These are phyloP conservation scores for Aspergillus brunneoviolaceus DNA, from an alignment of 2,329 filamentous ascomycete genomes.

Conservation along the genomic window DNA sequence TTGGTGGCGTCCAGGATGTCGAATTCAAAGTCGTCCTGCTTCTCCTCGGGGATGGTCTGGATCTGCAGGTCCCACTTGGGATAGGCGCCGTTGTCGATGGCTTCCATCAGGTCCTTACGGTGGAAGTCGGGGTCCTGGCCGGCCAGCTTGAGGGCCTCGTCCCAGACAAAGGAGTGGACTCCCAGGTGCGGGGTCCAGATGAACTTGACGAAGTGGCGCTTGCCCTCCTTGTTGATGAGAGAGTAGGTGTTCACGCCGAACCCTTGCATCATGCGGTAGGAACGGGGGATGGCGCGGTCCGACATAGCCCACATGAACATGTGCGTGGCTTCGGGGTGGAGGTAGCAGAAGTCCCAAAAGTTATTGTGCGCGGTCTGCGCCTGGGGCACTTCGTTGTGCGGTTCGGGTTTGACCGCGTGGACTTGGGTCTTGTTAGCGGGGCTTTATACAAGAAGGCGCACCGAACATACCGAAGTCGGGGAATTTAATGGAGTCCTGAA, in stretches of 20 bases:
- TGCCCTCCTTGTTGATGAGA: conserved; percentile 32
- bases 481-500: conserved; percentile 42
- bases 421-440: conserved; percentile 15
- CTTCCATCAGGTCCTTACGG: conserved; percentile 71
- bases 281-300: conserved; percentile 35
- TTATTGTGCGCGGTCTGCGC: conserved; percentile 52
- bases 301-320: conserved; percentile 35
- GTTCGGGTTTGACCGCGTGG: conserved; percentile 41
- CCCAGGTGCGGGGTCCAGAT: conserved; percentile 33
- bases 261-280: conserved; percentile 36
- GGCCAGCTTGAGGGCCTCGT: conserved; percentile 72
- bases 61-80: conserved; percentile 81
- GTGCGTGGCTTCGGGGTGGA: conserved; percentile 33
- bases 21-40: conserved; percentile 77
- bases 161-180: conserved; percentile 43
- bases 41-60: conserved; percentile 68
- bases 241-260: conserved; percentile 37
- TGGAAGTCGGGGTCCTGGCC: conserved; percentile 80
- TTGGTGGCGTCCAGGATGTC: conserved; percentile 84
- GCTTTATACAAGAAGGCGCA: neutral
- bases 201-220: conserved; percentile 36
- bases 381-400: conserved; percentile 48
- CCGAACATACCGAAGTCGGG: conserved; percentile 29
- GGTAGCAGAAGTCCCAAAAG: conserved; percentile 45
- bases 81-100: conserved; percentile 68